A percentile compares a stretch with the other conserved stretches of the same genome.
Conservation (phyloP, 495 filamentous ascomycete genomes). For the Barbatosphaeria neglecta region DNA sequence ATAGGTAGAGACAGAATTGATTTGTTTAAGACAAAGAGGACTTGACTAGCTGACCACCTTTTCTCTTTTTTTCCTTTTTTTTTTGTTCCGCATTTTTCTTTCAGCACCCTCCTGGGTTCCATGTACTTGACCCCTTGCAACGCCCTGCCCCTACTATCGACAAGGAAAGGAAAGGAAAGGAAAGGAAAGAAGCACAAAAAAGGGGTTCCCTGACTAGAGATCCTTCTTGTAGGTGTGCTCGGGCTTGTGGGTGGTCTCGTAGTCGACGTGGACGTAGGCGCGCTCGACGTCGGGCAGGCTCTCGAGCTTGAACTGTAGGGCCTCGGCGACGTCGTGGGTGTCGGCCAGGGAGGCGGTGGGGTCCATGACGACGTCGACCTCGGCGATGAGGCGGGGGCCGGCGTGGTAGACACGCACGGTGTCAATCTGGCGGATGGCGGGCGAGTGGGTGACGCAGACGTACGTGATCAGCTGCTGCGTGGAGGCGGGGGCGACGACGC, state of each 20-base stretch:
- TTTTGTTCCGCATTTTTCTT: too few species aligned
- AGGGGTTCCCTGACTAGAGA: constrained; percentile 14
- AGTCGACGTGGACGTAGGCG: constrained; percentile 95
- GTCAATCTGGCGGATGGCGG: constrained; percentile 69
- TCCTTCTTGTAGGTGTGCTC: constrained; percentile 49
- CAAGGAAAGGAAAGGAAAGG: too few species aligned
- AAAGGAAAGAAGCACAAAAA: neutral
- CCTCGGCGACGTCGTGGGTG: constrained; percentile 91
- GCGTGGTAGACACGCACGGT: constrained; percentile 89
- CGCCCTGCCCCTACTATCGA: too few species aligned
- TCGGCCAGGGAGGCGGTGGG: constrained; percentile 51
- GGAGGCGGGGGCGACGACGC: constrained; percentile 71
- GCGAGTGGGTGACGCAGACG: constrained; percentile 88
- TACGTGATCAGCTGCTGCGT: constrained; percentile 94
- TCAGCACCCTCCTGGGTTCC: too few species aligned
- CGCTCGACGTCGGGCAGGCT: constrained; percentile 83
- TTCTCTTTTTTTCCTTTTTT: too few species aligned
- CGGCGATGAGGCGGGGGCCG: constrained; percentile 79
- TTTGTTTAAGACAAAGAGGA: too few species aligned
- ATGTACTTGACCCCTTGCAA: too few species aligned
- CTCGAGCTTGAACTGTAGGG: constrained; percentile 89
- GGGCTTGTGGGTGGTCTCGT: constrained; percentile 91
- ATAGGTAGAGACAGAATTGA: too few species aligned
- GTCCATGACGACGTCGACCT: constrained; percentile 85
- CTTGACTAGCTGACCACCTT: too few species aligned